Evolutionary conservation across 2,329 filamentous ascomycete genomes (phyloP), one percentile per base, ranked within the genome.

Genomic region (Xylaria sp.): DNA sequence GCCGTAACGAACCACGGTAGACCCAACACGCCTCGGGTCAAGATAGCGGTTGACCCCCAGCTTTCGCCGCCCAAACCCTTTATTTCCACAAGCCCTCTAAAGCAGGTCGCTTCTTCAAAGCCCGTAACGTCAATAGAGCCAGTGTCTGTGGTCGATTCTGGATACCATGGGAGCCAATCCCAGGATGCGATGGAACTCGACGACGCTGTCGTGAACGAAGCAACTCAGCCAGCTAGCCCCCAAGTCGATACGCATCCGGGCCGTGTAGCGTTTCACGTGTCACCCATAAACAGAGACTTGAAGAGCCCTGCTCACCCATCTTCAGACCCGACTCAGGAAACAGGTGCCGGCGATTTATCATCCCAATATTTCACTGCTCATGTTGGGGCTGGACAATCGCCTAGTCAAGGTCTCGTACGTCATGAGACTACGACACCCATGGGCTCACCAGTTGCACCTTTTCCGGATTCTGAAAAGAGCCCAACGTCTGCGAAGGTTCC

Each of bases 101-200:
- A 80, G 67, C 69, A 73, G 6, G 72, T 78, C 10, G 76, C 79
- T 37, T 78, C 80, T 21, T 73, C 78, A 48, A 78, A 79, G 64
- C 74, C 78, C 29, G 55, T 65, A 25, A 58, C 65, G 35, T 37
- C 73, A n/a, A 63, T 72, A 16, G 29, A 78, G 9, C 76, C 79
- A n/a, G 69, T 78, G n/a, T 76, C 82, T 23, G 76, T 82, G 54
- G 80, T 83, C 1, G 91, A 93, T 74, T 93, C 91, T 40, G 91
- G 91, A 32, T 93, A 93, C 75, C 89, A 92, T 80, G 91, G 90
- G 55, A 91, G 90, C 74, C 88, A 90, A 73, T 82, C 83, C 2
- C 84, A 86, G 62, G 86, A 89, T 64, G 81, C 81, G n/a, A 82
- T 86, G 79, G 82, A 84, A 9, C 23, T 78, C n/a, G 77, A 79